These are phyloP conservation scores for Mantamonas sphyraenae DNA, from an alignment of 78 protist genomes.

Conservation along the genomic window DNA sequence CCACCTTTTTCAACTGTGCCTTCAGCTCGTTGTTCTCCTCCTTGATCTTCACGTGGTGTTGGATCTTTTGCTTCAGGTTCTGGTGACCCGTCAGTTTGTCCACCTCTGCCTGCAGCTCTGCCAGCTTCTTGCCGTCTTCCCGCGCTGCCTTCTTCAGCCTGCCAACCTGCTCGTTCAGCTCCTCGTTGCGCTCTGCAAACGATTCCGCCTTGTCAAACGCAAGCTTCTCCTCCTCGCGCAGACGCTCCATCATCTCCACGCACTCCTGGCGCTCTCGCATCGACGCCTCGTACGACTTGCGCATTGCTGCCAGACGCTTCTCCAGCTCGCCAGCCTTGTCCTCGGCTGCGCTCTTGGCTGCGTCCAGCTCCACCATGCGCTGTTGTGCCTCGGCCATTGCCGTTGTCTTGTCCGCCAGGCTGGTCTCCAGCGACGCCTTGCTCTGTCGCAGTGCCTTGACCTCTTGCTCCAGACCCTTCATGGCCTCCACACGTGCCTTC, in stretches of 20 bases:
- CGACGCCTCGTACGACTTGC: background rate
- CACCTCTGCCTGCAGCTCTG: too few species aligned
- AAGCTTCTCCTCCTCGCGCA: background rate
- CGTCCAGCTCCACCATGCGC: background rate
- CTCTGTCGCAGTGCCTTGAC: background rate
- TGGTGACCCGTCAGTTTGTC: slow-evolving; percentile 12
- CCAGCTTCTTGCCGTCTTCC: too few species aligned
- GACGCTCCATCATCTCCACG: background rate
- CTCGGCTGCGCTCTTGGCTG: too few species aligned
- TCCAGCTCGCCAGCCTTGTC: too few species aligned
- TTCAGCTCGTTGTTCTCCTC: slow-evolving; percentile 27
- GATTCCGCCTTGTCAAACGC: background rate
- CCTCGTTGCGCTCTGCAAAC: background rate
- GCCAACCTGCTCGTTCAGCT: background rate
- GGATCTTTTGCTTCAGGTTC: slow-evolving; percentile 23
- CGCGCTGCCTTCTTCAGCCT: too few species aligned
- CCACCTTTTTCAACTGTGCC: background rate
- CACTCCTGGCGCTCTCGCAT: background rate
- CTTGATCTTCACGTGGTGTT: slow-evolving; percentile 9
- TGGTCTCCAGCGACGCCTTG: background rate
- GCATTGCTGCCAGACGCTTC: too few species aligned
- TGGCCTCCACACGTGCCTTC: background rate
- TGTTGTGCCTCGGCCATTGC: background rate
- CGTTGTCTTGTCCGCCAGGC: background rate
- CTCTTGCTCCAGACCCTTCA: background rate